Evolutionary conservation across 2,329 filamentous ascomycete species (phyloP), one percentile per base, ranked within the genome.

Genomic region (Exophiala oligosperma): DNA sequence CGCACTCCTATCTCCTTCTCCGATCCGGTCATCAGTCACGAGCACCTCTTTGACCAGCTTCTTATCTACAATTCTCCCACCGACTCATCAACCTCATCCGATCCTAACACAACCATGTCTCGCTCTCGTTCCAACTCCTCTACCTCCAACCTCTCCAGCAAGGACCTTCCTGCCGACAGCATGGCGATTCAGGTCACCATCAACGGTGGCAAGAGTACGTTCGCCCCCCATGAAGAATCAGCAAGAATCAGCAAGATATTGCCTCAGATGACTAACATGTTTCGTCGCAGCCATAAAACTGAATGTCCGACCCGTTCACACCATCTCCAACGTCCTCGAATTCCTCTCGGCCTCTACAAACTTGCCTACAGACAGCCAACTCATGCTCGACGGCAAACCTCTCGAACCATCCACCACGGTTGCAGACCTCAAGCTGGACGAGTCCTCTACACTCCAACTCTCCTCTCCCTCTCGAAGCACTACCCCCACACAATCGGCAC

Each of bases 151-250:
- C 56, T 35, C 58, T 59, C 54, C 64, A 72, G 50, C 67, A 76
- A 76, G 72, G 73, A 74, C 57, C 72, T 81, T 57, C 68, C 72
- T 49, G 76, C 79, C 54, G 77, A 81, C 52, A 83, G 77, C 40
- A 84, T 84, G 74, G 81, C 83, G 69, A 82, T 86, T 72, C 85
- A 85, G 72, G 78, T 85, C 71, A 84, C 84, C 74, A 80, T 79
- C 68, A 73, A 84, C 50, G 76, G 79, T 37, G 83, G 82, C 65
- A 77, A 79, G 71, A 85, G 83, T 85, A 75, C 71, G 81, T 74
- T 40, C 40, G 38, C 41, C 51, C 52, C 64, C 52, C 57, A 48
- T 44, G 17, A 1, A 35, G 4, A 58, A 28, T 35, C 6, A 35
- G 40, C 40, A 43, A 17, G 40, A 43, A 43, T 35, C 32, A 35